phyloP scores from a whole-genome alignment of 352 stramenopile genomes.

The Globisporangium radiosum region DNA sequence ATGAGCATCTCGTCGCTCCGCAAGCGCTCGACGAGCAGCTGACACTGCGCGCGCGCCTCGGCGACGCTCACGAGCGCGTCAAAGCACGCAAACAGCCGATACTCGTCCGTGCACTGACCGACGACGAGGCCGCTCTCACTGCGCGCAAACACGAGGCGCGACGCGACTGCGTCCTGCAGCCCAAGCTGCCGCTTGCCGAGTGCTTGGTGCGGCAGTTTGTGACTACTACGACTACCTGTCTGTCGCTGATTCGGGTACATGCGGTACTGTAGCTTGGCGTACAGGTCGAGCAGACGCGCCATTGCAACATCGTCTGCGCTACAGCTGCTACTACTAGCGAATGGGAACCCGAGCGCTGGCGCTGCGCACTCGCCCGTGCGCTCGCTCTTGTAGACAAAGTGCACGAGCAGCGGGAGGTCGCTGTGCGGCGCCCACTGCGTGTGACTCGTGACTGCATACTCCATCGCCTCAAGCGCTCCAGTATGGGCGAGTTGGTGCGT shows the following conservation, averaged over 20 bases:
- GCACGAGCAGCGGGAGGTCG: conserved; percentile 47
- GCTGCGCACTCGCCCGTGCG: conserved; percentile 46
- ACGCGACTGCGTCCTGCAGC: conserved; percentile 23
- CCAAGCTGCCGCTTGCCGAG: conserved; percentile 37
- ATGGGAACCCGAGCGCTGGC: conserved; percentile 36
- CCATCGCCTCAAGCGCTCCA: conserved; percentile 34
- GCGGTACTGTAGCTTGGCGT: conserved; percentile 45
- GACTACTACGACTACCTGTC: conserved; percentile 7
- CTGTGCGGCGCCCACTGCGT: conserved; percentile 40
- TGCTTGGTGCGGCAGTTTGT: conserved; percentile 17
- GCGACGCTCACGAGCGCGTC: conserved; percentile 34
- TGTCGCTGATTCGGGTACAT: conserved; percentile 28
- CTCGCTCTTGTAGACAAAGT: conserved; percentile 73
- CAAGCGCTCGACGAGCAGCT: conserved; percentile 50
- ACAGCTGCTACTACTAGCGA: conserved; percentile 15
- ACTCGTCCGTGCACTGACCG: conserved; percentile 43
- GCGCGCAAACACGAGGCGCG: conserved; percentile 46
- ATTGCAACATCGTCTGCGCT: conserved; percentile 23
- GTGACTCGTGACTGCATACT: conserved; percentile 23
- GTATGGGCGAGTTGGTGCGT: conserved; percentile 28
- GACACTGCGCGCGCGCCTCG: conserved; percentile 43
- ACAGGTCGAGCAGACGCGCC: conserved; percentile 37
- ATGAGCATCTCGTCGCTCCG: conserved; percentile 50
- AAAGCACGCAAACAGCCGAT: conserved; percentile 51
- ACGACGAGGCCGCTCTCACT: conserved; percentile 41